A percentile compares a stretch with the other conserved stretches of the same genome.
phyloP scores from a whole-genome alignment of 2,329 filamentous ascomycete species.

The Teratosphaeria zuluensis region DNA sequence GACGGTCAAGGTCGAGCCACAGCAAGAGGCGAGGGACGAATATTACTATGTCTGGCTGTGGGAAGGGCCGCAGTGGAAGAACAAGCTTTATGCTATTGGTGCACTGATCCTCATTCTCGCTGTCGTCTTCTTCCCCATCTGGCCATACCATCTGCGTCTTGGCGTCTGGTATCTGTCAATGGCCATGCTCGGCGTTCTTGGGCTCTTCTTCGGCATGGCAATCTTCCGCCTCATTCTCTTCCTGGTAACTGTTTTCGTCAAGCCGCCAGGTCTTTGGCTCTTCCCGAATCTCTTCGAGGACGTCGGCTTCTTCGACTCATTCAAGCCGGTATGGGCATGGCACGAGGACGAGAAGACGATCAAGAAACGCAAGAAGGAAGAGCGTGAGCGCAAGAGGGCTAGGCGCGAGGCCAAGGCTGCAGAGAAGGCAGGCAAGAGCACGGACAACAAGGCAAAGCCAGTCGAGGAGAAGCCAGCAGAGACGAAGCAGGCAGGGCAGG shows the following conservation, averaged over 20 bases:
- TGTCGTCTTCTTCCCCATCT: constrained; percentile 89
- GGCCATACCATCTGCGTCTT: constrained; percentile 81
- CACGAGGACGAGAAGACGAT: constrained; percentile 47
- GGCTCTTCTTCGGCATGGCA: constrained; percentile 93
- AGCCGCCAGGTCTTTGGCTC: constrained; percentile 86
- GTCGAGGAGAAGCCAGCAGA: background rate
- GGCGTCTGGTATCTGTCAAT: constrained; percentile 97
- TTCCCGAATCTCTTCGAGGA: constrained; percentile 98
- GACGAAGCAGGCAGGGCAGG: constrained; percentile 6
- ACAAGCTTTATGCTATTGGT: constrained; percentile 79
- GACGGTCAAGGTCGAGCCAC: constrained; percentile 91
- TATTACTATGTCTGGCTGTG: constrained; percentile 97
- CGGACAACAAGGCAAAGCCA: constrained; percentile 4
- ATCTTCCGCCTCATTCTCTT: constrained; percentile 95
- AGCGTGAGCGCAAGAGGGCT: constrained; percentile 23
- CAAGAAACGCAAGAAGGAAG: constrained; percentile 29
- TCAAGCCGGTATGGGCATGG: constrained; percentile 95
- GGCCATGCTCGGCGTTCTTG: constrained; percentile 80
- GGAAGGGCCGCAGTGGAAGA: constrained; percentile 87
- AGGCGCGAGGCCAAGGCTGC: constrained; percentile 21
- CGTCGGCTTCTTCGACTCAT: constrained; percentile 95
- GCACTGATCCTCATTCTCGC: constrained; percentile 77
- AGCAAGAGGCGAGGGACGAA: constrained; percentile 79
- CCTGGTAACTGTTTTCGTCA: constrained; percentile 76
- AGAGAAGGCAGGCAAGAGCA: constrained; percentile 13